phyloP scores from a whole-genome alignment of 2,329 filamentous ascomycete species.

The Chrysosporium queenslandicum region DNA sequence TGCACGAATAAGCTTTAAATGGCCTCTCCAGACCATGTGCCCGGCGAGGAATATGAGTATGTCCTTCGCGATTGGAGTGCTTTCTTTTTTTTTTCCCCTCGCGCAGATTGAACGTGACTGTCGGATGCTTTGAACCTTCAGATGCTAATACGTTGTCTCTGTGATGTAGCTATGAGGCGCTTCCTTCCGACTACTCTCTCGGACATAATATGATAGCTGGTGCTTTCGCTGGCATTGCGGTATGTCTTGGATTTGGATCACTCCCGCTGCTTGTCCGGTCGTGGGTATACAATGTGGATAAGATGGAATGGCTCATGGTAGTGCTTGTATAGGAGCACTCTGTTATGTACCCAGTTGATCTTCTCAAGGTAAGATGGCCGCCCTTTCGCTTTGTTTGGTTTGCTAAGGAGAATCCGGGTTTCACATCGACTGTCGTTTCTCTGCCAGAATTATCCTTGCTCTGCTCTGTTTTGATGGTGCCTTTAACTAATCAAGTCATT shows the following conservation, averaged over 20 bases:
- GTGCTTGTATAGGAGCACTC: slow-evolving; percentile 68
- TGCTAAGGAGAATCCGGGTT: background rate
- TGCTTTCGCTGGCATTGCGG: slow-evolving; percentile 91
- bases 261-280: slow-evolving; percentile 5
- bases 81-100: background rate
- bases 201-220: slow-evolving; percentile 91
- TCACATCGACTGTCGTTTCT: background rate
- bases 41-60: slow-evolving; percentile 40
- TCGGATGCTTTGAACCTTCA: slow-evolving; percentile 9
- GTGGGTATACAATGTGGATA: slow-evolving; percentile 4
- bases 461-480: background rate
- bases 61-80: slow-evolving; percentile 5
- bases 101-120: background rate
- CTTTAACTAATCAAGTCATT: slow-evolving; percentile 1
- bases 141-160: slow-evolving; percentile 9
- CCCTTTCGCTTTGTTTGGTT: background rate
- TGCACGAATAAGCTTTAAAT: slow-evolving; percentile 32
- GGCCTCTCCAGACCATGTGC: slow-evolving; percentile 34
- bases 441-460: background rate
- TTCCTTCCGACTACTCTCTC: slow-evolving; percentile 89
- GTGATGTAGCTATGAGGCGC: slow-evolving; percentile 65
- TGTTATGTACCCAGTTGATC: slow-evolving; percentile 97
- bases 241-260: slow-evolving; percentile 39
- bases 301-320: background rate
- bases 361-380: slow-evolving; percentile 72